A percentile compares a stretch with the other conserved stretches of the same genome.
These are phyloP conservation scores for Paraconiothyrium brasiliense DNA, from an alignment of 2,329 filamentous ascomycete genomes.

Conservation along the genomic window DNA sequence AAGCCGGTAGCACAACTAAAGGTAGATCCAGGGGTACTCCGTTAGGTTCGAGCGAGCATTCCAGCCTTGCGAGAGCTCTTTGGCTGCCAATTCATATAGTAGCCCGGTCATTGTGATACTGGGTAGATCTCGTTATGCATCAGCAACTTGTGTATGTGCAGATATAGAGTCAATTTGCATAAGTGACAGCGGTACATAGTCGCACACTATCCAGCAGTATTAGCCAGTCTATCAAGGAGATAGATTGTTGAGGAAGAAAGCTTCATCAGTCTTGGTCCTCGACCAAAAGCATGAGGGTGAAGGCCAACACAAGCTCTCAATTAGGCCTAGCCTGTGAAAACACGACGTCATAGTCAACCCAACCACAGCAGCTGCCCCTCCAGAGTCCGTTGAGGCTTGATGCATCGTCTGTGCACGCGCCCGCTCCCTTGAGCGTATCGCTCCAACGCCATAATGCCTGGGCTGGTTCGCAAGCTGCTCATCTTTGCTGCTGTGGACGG, in stretches of 20 bases:
- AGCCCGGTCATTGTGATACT: too few species aligned
- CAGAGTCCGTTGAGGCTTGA: neutral
- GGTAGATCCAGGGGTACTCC: neutral
- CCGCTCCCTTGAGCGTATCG: conserved; percentile 6
- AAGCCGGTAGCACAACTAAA: too few species aligned
- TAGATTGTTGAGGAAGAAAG: too few species aligned
- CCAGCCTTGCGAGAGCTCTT: neutral
- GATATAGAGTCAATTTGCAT: too few species aligned
- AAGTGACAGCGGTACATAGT: too few species aligned
- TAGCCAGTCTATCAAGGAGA: too few species aligned
- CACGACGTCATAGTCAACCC: conserved; percentile 2
- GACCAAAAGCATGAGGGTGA: neutral
- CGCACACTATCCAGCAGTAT: too few species aligned
- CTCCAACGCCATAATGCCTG: conserved; percentile 67
- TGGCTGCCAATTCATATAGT: neutral
- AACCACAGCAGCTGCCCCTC: conserved; percentile 4
- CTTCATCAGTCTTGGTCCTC: too few species aligned
- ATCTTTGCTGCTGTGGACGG: conserved; percentile 85
- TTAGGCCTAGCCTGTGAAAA: neutral
- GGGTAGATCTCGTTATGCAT: too few species aligned
- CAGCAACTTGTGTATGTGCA: too few species aligned
- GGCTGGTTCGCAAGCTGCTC: conserved; percentile 79
- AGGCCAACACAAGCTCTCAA: neutral
- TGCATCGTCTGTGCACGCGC: neutral
- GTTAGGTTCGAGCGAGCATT: neutral